Evolutionary conservation across 345 rosid species (phyloP).

Genomic region (Brassica carinata): DNA sequence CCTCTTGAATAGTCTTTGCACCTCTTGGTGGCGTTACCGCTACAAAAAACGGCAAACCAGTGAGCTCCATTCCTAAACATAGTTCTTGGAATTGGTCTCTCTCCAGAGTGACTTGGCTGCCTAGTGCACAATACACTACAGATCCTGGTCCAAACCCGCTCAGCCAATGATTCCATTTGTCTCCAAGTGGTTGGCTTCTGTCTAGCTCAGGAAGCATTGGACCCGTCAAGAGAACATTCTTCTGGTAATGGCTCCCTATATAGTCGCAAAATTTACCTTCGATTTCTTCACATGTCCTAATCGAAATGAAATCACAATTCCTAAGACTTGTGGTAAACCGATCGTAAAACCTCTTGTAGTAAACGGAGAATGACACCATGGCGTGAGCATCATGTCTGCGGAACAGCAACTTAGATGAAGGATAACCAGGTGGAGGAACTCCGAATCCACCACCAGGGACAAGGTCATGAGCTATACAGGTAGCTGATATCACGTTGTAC

Average conservation of each 20-base stretch:
- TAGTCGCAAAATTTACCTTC: conserved; percentile 50
- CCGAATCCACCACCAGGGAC: conserved; percentile 29
- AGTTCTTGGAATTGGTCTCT: conserved; percentile 52
- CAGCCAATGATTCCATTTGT: conserved; percentile 18
- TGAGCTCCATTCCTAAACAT: conserved; percentile 46
- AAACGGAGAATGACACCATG: conserved; percentile 7
- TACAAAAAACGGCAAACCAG: conserved; percentile 44
- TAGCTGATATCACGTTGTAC: conserved; percentile 17
- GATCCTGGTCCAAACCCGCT: conserved; percentile 21
- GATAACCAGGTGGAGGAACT: conserved; percentile 39
- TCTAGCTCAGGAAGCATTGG: conserved; percentile 42
- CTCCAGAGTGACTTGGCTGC: conserved; percentile 38
- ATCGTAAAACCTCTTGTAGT: conserved; percentile 20
- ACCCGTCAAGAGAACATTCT: conserved; percentile 43
- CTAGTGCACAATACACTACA: conserved; percentile 48
- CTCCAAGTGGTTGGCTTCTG: conserved; percentile 34
- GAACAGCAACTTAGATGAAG: conserved; percentile 28
- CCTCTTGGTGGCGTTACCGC: conserved; percentile 48
- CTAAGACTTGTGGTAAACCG: conserved; percentile 13
- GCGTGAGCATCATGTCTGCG: conserved; percentile 15
- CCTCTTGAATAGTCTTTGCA: conserved; percentile 43
- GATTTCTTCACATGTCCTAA: conserved; percentile 44
- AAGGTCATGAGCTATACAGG: conserved; percentile 8
- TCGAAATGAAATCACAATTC: conserved; percentile 44
- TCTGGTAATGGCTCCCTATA: conserved; percentile 5